Conservation (phyloP, 352 stramenopile genomes). For the Phytophthora sp. region DNA sequence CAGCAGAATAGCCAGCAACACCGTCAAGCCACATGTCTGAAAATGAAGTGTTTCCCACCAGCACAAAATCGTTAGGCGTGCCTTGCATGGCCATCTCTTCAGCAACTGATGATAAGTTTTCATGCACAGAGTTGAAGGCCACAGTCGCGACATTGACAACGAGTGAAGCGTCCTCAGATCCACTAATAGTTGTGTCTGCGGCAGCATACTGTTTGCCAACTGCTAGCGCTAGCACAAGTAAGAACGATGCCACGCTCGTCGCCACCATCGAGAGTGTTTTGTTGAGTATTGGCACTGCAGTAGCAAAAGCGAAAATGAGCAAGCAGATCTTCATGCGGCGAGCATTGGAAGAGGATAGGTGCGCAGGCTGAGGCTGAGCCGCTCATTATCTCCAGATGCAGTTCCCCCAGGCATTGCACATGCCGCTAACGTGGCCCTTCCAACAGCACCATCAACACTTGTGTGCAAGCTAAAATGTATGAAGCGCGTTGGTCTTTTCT, state of each 20-base stretch:
- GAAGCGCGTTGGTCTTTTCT: too few relatives aligned
- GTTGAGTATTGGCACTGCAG: neutral
- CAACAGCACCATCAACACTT: neutral
- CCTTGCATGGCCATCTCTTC: neutral
- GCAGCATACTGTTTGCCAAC: neutral
- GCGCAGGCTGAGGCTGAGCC: neutral
- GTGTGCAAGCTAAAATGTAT: neutral
- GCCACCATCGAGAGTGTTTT: neutral
- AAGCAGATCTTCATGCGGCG: neutral
- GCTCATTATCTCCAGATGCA: neutral
- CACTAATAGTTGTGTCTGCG: neutral
- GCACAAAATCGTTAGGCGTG: conserved; percentile 3
- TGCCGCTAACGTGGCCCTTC: neutral
- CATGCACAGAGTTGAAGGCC: neutral
- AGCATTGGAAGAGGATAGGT: neutral
- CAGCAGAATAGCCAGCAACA: neutral
- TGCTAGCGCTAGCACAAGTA: neutral
- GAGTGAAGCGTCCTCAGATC: neutral
- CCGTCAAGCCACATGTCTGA: neutral
- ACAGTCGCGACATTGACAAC: neutral
- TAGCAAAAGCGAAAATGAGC: conserved; percentile 5
- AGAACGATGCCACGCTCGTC: neutral
- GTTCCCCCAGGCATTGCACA: conserved; percentile 4
- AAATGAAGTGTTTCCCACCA: neutral
- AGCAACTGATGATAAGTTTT: neutral